Conservation (phyloP, 805 yeast species). For the Teunomyces panamensis region DNA sequence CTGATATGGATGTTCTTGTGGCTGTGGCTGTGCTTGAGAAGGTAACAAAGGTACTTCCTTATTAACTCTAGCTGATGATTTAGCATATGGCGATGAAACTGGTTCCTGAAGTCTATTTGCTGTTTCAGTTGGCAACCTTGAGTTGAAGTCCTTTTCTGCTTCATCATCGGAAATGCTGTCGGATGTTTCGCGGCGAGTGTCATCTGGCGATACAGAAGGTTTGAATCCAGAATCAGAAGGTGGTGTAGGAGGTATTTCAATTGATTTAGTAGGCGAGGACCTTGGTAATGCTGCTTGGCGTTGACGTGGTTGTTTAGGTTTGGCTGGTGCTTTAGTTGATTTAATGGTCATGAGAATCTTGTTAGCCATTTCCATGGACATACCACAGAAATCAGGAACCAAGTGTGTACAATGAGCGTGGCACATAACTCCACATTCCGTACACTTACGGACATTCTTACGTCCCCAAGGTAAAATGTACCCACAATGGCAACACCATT, state of each 20-base stretch:
- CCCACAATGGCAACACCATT: conserved; percentile 99
- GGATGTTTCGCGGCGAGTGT: conserved; percentile 7
- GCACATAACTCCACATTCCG: conserved; percentile 92
- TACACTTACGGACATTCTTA: conserved; percentile 87
- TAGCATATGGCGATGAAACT: conserved; percentile 22
- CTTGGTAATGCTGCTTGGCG: conserved; percentile 4
- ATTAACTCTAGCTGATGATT: conserved; percentile 9
- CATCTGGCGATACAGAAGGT: conserved; percentile 4
- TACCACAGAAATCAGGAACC: conserved; percentile 98
- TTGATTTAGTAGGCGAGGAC: conserved; percentile 3
- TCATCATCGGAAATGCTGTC: conserved; percentile 17
- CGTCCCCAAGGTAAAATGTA: conserved; percentile 93
- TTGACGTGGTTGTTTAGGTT: conserved; percentile 9
- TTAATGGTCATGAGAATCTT: conserved; percentile 82
- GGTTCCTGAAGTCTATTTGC: conserved; percentile 26
- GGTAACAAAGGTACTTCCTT: neutral
- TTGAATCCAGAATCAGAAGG: conserved; percentile 5
- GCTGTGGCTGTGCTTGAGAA: neutral
- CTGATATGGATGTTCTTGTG: conserved; percentile 9
- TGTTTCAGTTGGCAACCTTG: conserved; percentile 30
- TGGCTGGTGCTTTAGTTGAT: conserved; percentile 46
- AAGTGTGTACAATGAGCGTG: conserved; percentile 89
- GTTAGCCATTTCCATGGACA: conserved; percentile 96
- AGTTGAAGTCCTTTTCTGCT: conserved; percentile 16
- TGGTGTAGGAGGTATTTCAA: neutral